These are phyloP conservation scores for Fusarium newnesense DNA, from an alignment of 2,329 filamentous ascomycete genomes.

Conservation along the genomic window DNA sequence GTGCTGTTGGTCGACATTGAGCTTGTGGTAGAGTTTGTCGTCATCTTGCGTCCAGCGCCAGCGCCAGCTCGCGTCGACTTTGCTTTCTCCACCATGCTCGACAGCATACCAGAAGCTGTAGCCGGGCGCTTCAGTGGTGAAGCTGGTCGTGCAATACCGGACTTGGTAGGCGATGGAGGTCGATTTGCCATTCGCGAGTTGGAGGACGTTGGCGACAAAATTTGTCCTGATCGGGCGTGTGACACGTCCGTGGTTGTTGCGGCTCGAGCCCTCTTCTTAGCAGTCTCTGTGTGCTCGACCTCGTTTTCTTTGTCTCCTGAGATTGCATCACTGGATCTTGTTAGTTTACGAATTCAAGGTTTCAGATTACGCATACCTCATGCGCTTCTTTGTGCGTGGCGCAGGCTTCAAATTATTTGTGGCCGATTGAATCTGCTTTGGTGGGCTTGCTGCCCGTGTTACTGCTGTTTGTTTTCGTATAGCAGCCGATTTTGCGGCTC, in stretches of 20 bases:
- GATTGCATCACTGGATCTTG: slow-evolving; percentile 67
- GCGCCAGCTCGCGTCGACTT: slow-evolving; percentile 64
- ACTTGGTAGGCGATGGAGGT: slow-evolving; percentile 64
- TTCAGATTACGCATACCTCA: slow-evolving; percentile 56
- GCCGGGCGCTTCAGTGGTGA: slow-evolving; percentile 70
- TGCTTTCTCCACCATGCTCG: slow-evolving; percentile 69
- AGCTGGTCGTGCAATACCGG: slow-evolving; percentile 65
- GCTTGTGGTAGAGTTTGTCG: slow-evolving; percentile 56
- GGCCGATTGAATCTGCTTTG: slow-evolving; percentile 48
- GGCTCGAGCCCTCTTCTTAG: slow-evolving; percentile 73
- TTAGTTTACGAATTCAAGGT: slow-evolving; percentile 28
- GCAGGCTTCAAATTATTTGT: slow-evolving; percentile 33
- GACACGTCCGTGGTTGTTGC: slow-evolving; percentile 55
- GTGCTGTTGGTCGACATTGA: slow-evolving; percentile 53
- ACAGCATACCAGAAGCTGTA: slow-evolving; percentile 58
- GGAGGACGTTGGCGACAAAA: slow-evolving; percentile 84
- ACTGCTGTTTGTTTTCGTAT: slow-evolving; percentile 63
- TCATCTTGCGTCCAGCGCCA: slow-evolving; percentile 57
- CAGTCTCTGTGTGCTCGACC: slow-evolving; percentile 65
- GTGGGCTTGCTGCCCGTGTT: slow-evolving; percentile 48
- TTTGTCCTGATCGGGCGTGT: slow-evolving; percentile 59
- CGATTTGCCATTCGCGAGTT: slow-evolving; percentile 75
- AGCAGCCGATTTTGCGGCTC: slow-evolving; percentile 57
- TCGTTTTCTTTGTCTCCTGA: slow-evolving; percentile 83
- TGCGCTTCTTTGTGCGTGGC: slow-evolving; percentile 56